Base-by-base conservation (phyloP, 345 rosid species). In the Geranium rotundifolium region DNA sequence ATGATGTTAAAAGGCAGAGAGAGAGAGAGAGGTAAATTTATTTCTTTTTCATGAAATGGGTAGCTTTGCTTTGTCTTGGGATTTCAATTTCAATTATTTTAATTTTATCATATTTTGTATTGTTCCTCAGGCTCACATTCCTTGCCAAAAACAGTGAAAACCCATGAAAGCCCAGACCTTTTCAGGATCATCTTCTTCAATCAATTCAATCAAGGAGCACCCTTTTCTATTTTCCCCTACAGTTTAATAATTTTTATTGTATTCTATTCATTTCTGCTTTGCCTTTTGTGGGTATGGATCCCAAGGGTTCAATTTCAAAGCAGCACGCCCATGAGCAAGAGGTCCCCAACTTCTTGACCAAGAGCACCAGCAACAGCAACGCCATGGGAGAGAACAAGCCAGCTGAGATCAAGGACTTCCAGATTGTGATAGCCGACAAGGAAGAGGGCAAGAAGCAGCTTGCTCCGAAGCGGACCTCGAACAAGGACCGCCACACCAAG, bases 401-500 rank as follows among this genome's bases (percentile, higher is more conserved):
- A 58, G 60, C 74, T 8, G 72, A 71, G 60, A 31, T 71, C 52
- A 74, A 72, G 54, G 77, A 73, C 62, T 70, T 67, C 19, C 75
- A 73, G 72, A 77, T 77, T 60, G 67, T 61, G 12, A 61, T 76
- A 19, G 74, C 77, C 12, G 77, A 73, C 27, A 73, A 72, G 31
- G 54, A 72, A 69, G 63, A 63, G 67, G 70, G 67, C 54, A 27
- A 62, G 76, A 62, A 72, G 68, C 62, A 59, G 29, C 39, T 31
- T 2, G 18, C 63, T 37, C 69, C 69, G 23, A 66, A 66, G 58
- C 27, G 69, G 23, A 66, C 27, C 57, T 75, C 82, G 29, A 78
- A 75, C 79, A 78, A 78, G 52, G 82, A 78, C 72, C 73, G 82
- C 17, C 82, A 78, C 76, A 78, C 82, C 49, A 78, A 78, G 55